A percentile compares a stretch with the other conserved stretches of the same genome.
phyloP scores from a whole-genome alignment of 352 stramenopile species.

The Phytophthora hibernalis region DNA sequence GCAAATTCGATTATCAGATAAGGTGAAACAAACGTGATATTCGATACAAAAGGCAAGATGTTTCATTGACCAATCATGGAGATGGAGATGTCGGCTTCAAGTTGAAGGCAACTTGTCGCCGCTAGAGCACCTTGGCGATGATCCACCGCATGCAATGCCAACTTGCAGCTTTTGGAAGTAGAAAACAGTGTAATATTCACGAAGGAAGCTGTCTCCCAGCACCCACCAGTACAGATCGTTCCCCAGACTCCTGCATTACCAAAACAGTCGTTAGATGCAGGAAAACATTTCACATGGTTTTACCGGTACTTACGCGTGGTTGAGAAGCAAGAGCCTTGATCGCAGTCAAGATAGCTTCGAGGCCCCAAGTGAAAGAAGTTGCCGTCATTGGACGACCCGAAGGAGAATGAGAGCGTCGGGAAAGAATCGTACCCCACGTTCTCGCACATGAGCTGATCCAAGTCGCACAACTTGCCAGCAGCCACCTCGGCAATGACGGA shows the following conservation, averaged over 20 bases:
- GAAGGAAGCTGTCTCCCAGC: conserved; percentile 64
- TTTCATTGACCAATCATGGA: conserved; percentile 7
- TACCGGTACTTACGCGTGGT: conserved; percentile 50
- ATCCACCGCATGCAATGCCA: conserved; percentile 52
- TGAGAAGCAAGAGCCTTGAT: conserved; percentile 37
- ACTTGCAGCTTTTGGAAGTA: conserved; percentile 52
- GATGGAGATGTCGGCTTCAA: conserved; percentile 2
- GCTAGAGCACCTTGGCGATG: conserved; percentile 22
- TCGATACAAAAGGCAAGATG: not conserved
- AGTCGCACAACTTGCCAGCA: conserved; percentile 37
- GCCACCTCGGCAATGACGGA: conserved; percentile 49
- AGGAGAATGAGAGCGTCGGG: conserved; percentile 59
- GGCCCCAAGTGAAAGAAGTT: conserved; percentile 57
- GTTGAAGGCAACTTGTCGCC: conserved; percentile 6
- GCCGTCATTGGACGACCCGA: conserved; percentile 17
- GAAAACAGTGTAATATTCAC: conserved; percentile 73
- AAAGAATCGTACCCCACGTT: conserved; percentile 40
- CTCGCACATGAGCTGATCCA: conserved; percentile 37
- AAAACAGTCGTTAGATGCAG: not conserved
- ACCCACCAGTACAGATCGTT: conserved; percentile 67
- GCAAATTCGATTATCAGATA: conserved; percentile 6
- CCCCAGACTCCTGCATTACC: conserved; percentile 35
- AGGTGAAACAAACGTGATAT: too few relatives aligned
- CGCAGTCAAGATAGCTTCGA: conserved; percentile 53
- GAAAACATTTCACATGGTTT: not conserved